These are phyloP conservation scores for Scleromitrula shiraiana DNA, from an alignment of 2,329 filamentous ascomycete genomes.

Conservation along the genomic window DNA sequence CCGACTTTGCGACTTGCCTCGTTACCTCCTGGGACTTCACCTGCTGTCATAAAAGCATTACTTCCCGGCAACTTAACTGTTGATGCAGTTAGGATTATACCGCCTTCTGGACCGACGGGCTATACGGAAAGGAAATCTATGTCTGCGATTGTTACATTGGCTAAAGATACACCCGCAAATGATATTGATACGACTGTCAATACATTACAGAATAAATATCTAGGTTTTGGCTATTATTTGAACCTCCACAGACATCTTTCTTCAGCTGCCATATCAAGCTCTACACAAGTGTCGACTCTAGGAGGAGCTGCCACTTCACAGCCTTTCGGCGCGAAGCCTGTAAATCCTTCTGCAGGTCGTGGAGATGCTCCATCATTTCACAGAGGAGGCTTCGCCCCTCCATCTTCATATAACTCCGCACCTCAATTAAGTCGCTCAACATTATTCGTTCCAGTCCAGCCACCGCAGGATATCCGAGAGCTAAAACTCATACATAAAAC, in stretches of 20 bases:
- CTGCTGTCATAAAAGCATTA: conserved; percentile 50
- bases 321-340: conserved; percentile 70
- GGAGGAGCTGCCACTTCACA: conserved; percentile 40
- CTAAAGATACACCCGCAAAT: conserved; percentile 70
- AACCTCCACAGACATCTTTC: conserved; percentile 76
- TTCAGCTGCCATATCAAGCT: conserved; percentile 55
- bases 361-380: conserved; percentile 42
- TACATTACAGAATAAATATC: conserved; percentile 70
- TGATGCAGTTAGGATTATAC: conserved; percentile 65
- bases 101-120: conserved; percentile 40
- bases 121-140: conserved; percentile 60
- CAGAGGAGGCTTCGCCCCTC: conserved; percentile 65
- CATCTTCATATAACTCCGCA: conserved; percentile 55
- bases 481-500: conserved; percentile 82
- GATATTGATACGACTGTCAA: conserved; percentile 79
- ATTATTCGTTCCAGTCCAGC: conserved; percentile 62
- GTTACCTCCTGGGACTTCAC: conserved; percentile 52
- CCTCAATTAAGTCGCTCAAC: conserved; percentile 36
- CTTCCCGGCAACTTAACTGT: conserved; percentile 54
- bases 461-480: conserved; percentile 70
- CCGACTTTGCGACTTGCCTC: conserved; percentile 55
- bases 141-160: conserved; percentile 72
- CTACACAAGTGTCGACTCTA: conserved; percentile 37
- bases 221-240: conserved; percentile 78
- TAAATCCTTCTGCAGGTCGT: conserved; percentile 38